Evolutionary conservation across 2,329 filamentous ascomycete species (phyloP).

Genomic region (Pseudogymnoascus destructans): DNA sequence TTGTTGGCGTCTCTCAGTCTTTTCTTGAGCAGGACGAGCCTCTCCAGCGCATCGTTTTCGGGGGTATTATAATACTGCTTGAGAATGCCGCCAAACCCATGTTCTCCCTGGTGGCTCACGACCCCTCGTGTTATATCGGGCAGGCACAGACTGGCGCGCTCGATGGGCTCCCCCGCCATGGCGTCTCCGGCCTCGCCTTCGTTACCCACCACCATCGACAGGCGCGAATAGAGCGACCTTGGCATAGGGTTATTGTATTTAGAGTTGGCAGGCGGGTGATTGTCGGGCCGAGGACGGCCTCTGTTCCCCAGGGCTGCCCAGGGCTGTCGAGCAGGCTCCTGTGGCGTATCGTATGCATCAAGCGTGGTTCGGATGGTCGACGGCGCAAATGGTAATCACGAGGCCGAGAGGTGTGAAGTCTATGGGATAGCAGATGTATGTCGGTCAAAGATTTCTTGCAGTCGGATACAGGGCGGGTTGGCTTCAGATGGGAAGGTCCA

Average conservation of each 20-base stretch:
- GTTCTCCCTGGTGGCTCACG: slow-evolving; percentile 21
- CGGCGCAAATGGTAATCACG: neutral
- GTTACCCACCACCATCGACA: slow-evolving; percentile 8
- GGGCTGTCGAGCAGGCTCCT: neutral
- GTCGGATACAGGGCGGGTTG: neutral
- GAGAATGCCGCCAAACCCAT: slow-evolving; percentile 21
- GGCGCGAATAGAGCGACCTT: neutral
- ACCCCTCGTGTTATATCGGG: slow-evolving; percentile 19
- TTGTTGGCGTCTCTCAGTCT: slow-evolving; percentile 38
- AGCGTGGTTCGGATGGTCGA: neutral
- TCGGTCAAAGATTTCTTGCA: neutral
- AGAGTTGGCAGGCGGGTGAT: neutral
- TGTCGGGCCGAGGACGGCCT: neutral
- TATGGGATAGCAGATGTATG: neutral
- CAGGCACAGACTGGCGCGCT: slow-evolving; percentile 23
- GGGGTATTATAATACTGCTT: slow-evolving; percentile 30
- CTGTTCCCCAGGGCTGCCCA: neutral
- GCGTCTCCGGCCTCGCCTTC: slow-evolving; percentile 11
- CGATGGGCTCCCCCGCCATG: slow-evolving; percentile 15
- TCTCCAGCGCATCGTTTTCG: slow-evolving; percentile 49
- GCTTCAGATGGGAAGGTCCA: neutral
- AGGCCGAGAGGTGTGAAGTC: neutral
- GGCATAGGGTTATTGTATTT: neutral
- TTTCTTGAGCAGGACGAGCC: slow-evolving; percentile 45
- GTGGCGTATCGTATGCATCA: neutral